Base-by-base conservation (phyloP, 2,329 filamentous ascomycete genomes). In the Incumbomyces lentus region DNA sequence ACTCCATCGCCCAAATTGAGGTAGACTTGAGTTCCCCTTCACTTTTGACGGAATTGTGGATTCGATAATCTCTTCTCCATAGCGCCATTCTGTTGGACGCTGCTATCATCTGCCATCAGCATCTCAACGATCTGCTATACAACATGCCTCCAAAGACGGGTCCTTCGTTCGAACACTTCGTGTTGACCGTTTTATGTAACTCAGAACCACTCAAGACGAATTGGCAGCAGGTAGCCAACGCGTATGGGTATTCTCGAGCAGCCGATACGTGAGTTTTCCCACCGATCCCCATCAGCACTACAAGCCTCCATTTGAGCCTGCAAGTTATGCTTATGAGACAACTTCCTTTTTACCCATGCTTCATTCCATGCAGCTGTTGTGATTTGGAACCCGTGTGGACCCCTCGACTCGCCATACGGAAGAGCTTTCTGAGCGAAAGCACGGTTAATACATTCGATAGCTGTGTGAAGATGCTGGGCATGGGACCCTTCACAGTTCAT, bases 171-270 rank as follows among this genome's bases (percentile, higher is more conserved):
- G 40, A 42, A 19, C 12, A 42, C 6, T 33, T 42, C 30, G 10
- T 42, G 13, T 16, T 42, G 12, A 33, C n/a, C 3, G 40, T 42
- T 16, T 17, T 42, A 3, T 3, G 6, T 16, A 12, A 16, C 40
- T 42, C 40, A 32, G 40, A 42, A n/a, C 6, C 40, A 8, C 10
- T 42, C 30, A 42, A 42, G 14, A 42, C 40, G 26, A 26, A 42
- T 26, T 42, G 40, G 40, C 26, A 42, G 8, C 26, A 17, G 4
- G 40, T 42, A 8, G 40, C 40, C 8, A 33, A 10, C 12, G 19
- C 32, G 40, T 26, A 30, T 32, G 29, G 10, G 5, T 42, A 42
- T 16, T 42, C 40, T n/a, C 22, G 40, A 17, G 29, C 40, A 6
- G 30, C 11, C 6, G 40, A 42, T 31, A 30, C 38, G 38, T 40